These are phyloP conservation scores for Lathyrus aphaca DNA, from an alignment of 306 rosid genomes.

Conservation along the genomic window DNA sequence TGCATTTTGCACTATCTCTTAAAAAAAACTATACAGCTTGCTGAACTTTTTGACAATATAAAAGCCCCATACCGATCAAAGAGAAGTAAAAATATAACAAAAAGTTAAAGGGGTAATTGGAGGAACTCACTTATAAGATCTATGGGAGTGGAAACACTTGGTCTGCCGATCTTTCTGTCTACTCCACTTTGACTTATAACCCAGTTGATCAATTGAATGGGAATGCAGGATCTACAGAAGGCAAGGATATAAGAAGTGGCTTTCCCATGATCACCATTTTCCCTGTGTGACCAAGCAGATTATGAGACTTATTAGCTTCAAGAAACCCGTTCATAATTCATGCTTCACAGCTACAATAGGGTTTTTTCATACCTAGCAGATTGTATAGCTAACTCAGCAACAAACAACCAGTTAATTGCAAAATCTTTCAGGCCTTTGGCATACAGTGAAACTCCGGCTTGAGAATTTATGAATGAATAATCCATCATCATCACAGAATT, in stretches of 20 bases:
- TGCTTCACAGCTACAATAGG: constrained; percentile 35
- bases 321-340: constrained; percentile 21
- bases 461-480: constrained; percentile 54
- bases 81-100: constrained; percentile 34
- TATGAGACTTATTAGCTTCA: constrained; percentile 39
- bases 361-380: constrained; percentile 61
- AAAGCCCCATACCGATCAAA: background rate
- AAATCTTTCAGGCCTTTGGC: constrained; percentile 56
- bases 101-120: constrained; percentile 10
- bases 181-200: constrained; percentile 50
- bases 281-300: constrained; percentile 58
- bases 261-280: constrained; percentile 59
- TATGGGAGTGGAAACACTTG: constrained; percentile 62
- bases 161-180: constrained; percentile 55
- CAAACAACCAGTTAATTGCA: constrained; percentile 68
- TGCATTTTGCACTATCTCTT: too few relatives aligned
- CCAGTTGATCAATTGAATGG: constrained; percentile 71
- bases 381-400: constrained; percentile 64
- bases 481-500: constrained; percentile 58
- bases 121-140: constrained; percentile 71
- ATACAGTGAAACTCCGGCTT: constrained; percentile 43
- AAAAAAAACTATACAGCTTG: constrained; percentile 12
- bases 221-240: constrained; percentile 65
- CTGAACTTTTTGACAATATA: constrained; percentile 32
- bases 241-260: constrained; percentile 58